These are phyloP conservation scores for Achlya hypogyna DNA, from an alignment of 352 stramenopile genomes.

Conservation along the genomic window DNA sequence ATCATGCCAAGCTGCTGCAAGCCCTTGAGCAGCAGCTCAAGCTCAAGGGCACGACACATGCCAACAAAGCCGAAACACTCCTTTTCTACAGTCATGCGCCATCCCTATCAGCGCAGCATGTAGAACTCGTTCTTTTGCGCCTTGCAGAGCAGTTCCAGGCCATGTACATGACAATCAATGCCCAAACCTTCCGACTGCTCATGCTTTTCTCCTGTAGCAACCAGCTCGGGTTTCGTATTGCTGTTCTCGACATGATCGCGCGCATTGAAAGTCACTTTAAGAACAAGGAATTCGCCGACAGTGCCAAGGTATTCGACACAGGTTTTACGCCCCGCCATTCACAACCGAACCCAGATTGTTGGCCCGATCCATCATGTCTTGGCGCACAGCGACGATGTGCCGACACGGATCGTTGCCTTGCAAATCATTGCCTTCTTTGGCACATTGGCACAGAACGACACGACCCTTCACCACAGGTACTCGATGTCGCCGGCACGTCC, in stretches of 20 bases:
- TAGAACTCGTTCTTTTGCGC: conserved; percentile 13
- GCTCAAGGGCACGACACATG: conserved; percentile 7
- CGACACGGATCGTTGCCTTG: conserved; percentile 5
- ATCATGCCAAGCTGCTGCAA: conserved; percentile 16
- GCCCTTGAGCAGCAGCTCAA: conserved; percentile 19
- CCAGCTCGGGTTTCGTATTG: conserved; percentile 7
- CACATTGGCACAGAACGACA: neutral
- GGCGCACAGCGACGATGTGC: neutral
- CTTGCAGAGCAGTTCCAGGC: conserved; percentile 12
- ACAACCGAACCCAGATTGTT: too few relatives aligned
- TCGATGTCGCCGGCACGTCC: neutral
- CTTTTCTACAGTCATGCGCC: conserved; percentile 19
- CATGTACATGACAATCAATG: neutral
- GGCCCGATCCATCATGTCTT: conserved; percentile 7
- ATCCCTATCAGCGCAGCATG: neutral
- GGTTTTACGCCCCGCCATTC: neutral
- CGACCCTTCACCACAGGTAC: conserved; percentile 1
- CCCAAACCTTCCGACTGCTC: neutral
- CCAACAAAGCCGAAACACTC: conserved; percentile 19
- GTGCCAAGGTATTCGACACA: neutral
- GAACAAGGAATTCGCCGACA: conserved; percentile 1
- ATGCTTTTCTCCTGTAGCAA: neutral
- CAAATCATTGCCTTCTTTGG: conserved; percentile 8
- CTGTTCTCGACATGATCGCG: conserved; percentile 4
- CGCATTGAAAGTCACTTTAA: conserved; percentile 15